Percentiles rank a stretch among this genome's conserved stretches.
Evolutionary conservation across 1,284 basidiomycete genomes (phyloP).

Genomic region (Laetiporus sulphureus): DNA sequence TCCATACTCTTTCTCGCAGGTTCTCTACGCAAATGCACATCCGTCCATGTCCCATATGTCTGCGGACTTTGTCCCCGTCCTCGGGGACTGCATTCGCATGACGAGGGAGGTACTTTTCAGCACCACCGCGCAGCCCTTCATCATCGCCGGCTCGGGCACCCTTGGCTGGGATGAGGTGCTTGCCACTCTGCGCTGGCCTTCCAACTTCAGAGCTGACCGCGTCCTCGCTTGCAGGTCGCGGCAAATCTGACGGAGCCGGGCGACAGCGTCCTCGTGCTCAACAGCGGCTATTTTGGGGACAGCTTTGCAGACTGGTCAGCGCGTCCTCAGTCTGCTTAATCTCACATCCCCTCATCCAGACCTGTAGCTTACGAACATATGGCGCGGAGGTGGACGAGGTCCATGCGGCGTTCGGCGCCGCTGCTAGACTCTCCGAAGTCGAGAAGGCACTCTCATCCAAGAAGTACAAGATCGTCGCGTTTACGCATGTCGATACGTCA

Average conservation of each 20-base stretch:
- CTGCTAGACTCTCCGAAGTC: slow-evolving; percentile 59
- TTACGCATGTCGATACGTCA: slow-evolving; percentile 95
- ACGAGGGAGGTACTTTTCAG: slow-evolving; percentile 75
- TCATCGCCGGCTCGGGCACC: slow-evolving; percentile 92
- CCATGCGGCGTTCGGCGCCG: slow-evolving; percentile 76
- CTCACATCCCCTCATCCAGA: background rate
- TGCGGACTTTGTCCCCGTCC: slow-evolving; percentile 84
- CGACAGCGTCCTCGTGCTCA: slow-evolving; percentile 77
- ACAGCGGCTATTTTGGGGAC: slow-evolving; percentile 89
- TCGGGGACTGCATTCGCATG: slow-evolving; percentile 89
- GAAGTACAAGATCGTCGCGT: slow-evolving; percentile 86
- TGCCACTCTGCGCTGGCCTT: background rate
- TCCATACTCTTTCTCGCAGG: slow-evolving; percentile 27
- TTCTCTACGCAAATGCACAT: slow-evolving; percentile 78
- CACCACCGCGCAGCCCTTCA: slow-evolving; percentile 75
- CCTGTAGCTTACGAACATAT: slow-evolving; percentile 72
- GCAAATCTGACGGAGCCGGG: slow-evolving; percentile 80
- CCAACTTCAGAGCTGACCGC: background rate
- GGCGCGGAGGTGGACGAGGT: slow-evolving; percentile 89
- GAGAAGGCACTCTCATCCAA: slow-evolving; percentile 74
- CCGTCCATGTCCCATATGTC: slow-evolving; percentile 90
- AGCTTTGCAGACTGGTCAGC: slow-evolving; percentile 76
- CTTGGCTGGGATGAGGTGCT: slow-evolving; percentile 85
- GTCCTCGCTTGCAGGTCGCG: slow-evolving; percentile 43
- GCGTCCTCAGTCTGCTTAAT: background rate